phyloP scores from a whole-genome alignment of 176 grass and related monocot genomes.

The Elymus sibiricus region DNA sequence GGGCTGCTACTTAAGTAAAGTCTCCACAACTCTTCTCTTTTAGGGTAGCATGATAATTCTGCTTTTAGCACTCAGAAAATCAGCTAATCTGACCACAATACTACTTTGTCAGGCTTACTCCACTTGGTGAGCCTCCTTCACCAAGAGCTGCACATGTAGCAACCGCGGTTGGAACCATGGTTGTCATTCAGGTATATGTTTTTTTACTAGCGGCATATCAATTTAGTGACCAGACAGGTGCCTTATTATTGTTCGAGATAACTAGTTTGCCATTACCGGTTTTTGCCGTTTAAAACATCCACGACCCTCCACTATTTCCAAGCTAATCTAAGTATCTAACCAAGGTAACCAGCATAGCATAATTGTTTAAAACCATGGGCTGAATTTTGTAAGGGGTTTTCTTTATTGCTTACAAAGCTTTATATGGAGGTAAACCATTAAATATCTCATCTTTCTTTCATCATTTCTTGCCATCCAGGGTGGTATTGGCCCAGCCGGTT shows the following conservation, averaged over 20 bases:
- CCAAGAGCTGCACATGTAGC: conserved; percentile 99
- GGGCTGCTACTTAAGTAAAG: background rate
- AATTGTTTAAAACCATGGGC: background rate
- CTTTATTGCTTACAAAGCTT: background rate
- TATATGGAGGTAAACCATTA: background rate
- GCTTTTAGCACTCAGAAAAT: background rate
- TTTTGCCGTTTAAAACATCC: background rate
- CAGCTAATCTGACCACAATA: background rate
- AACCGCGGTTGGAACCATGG: conserved; percentile 99
- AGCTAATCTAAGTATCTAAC: conserved; percentile 5
- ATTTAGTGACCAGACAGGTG: background rate
- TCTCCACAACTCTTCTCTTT: conserved; percentile 5
- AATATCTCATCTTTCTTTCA: conserved; percentile 11
- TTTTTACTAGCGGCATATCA: background rate
- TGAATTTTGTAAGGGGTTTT: background rate
- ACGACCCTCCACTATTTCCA: background rate
- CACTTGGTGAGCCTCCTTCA: conserved; percentile 92
- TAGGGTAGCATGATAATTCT: conserved; percentile 20
- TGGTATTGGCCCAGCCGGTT: conserved; percentile 98
- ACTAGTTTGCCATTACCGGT: background rate
- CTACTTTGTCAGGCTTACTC: conserved; percentile 73
- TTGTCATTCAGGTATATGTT: conserved; percentile 90
- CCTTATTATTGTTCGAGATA: background rate
- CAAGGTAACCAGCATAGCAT: background rate
- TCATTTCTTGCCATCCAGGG: conserved; percentile 47